Evolutionary conservation across 2,329 filamentous ascomycete species (phyloP).

Genomic region (Exophiala bonariae): DNA sequence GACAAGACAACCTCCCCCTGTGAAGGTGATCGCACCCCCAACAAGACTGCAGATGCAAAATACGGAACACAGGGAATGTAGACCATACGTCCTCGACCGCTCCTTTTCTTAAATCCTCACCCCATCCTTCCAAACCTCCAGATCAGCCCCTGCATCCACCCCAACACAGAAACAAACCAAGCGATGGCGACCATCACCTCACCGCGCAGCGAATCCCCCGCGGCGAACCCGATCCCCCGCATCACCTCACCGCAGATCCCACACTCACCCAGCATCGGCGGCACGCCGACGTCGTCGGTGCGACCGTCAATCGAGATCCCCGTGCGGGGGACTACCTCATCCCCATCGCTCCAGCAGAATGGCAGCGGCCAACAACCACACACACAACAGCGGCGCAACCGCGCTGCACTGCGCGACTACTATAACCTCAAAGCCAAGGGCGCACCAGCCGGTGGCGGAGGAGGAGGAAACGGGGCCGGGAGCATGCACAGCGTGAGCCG

Average conservation of each 20-base stretch:
- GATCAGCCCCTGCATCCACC: not conserved
- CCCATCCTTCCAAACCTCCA: no score
- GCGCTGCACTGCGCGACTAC: constrained; percentile 87
- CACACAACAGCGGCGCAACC: constrained; percentile 72
- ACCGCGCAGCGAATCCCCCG: constrained; percentile 41
- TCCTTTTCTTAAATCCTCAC: no score
- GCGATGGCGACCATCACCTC: constrained; percentile 37
- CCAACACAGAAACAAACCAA: no score
- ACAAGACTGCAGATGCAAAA: no score
- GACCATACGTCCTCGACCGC: no score
- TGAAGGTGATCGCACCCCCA: no score
- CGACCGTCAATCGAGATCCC: constrained; percentile 70
- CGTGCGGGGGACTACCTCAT: constrained; percentile 44
- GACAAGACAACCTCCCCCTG: no score
- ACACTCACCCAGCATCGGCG: constrained; percentile 42
- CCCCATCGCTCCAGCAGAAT: constrained; percentile 36
- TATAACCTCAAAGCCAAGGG: constrained; percentile 72
- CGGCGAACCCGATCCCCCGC: constrained; percentile 6
- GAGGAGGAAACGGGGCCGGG: no score
- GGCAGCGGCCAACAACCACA: constrained; percentile 31
- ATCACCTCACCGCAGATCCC: constrained; percentile 50
- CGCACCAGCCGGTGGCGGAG: constrained; percentile 25
- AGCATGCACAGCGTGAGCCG: constrained; percentile 29
- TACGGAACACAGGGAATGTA: no score
- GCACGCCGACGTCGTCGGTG: constrained; percentile 70